Evolutionary conservation across 495 filamentous ascomycete genomes (phyloP).

Genomic region (Polyplosphaeria fusca): DNA sequence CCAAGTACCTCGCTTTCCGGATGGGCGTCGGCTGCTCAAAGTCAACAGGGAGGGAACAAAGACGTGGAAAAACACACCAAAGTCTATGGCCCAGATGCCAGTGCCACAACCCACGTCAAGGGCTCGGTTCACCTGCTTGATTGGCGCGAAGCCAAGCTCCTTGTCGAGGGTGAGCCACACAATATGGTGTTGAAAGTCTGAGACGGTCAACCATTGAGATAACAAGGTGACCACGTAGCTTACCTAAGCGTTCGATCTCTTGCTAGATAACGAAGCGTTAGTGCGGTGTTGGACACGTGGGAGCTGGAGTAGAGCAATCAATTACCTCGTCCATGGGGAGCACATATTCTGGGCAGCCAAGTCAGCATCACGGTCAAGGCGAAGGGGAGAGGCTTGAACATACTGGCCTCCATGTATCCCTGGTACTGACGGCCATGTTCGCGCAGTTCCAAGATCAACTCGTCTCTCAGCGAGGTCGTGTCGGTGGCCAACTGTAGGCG

Average conservation of each 20-base stretch:
- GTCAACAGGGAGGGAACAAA: neutral
- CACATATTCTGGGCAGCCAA: too few relatives aligned
- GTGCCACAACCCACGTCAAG: conserved; percentile 20
- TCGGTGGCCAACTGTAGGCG: neutral
- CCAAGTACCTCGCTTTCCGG: conserved; percentile 3
- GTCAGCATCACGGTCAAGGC: too few relatives aligned
- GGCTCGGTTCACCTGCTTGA: conserved; percentile 3
- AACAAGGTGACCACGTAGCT: too few relatives aligned
- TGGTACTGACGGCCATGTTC: too few relatives aligned
- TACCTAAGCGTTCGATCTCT: conserved; percentile 8
- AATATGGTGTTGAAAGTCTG: conserved; percentile 17
- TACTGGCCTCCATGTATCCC: too few relatives aligned
- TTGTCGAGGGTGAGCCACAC: conserved; percentile 10
- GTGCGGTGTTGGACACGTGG: neutral
- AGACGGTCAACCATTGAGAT: neutral
- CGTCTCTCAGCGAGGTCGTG: conserved; percentile 7
- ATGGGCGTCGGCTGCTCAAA: conserved; percentile 6
- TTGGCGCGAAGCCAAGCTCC: conserved; percentile 4
- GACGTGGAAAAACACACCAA: neutral
- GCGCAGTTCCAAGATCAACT: conserved; percentile 1
- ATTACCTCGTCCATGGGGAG: too few relatives aligned
- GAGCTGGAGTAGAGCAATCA: neutral
- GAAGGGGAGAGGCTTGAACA: too few relatives aligned
- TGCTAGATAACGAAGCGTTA: conserved; percentile 1
- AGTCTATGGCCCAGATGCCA: conserved; percentile 17